Evolutionary conservation across 2,329 filamentous ascomycete species (phyloP).

Genomic region (Gaeumannomyces tritici): DNA sequence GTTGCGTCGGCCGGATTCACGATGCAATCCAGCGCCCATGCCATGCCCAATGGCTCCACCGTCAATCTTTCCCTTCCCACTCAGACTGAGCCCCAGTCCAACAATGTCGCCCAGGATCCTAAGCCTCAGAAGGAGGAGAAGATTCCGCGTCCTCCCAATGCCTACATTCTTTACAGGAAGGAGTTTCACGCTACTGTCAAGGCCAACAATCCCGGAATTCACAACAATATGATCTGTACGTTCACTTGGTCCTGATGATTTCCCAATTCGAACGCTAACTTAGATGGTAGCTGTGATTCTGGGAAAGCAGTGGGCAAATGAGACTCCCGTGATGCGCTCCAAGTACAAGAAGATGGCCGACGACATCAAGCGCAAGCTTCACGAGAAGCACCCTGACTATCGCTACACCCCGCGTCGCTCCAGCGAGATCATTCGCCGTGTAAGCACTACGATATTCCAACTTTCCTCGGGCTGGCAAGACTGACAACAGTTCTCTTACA

Average conservation of each 20-base stretch:
- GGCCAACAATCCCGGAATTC: slow-evolving; percentile 21
- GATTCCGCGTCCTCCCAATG: slow-evolving; percentile 29
- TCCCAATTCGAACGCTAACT: slow-evolving; percentile 10
- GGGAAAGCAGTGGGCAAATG: slow-evolving; percentile 25
- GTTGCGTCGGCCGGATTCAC: neutral
- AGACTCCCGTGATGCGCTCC: slow-evolving; percentile 18
- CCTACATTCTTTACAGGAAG: slow-evolving; percentile 32
- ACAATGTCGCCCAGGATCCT: no score
- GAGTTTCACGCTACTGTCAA: slow-evolving; percentile 25
- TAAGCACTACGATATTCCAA: neutral
- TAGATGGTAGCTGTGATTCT: slow-evolving; percentile 22
- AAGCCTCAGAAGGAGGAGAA: neutral
- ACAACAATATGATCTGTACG: slow-evolving; percentile 34
- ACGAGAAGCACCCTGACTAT: slow-evolving; percentile 24
- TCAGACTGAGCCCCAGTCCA: no score
- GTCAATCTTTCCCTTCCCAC: no score
- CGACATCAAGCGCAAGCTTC: slow-evolving; percentile 19
- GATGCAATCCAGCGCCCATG: no score
- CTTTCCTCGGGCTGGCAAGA: no score
- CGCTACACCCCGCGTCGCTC: slow-evolving; percentile 26
- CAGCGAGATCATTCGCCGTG: slow-evolving; percentile 10
- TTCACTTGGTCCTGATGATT: no score
- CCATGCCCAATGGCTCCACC: no score
- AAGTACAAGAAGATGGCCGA: slow-evolving; percentile 21
- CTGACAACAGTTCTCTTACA: no score